Evolutionary conservation across 164 flowering plant species (phyloP), one percentile per base, ranked within the genome.

Genomic region (Stephania japonica): DNA sequence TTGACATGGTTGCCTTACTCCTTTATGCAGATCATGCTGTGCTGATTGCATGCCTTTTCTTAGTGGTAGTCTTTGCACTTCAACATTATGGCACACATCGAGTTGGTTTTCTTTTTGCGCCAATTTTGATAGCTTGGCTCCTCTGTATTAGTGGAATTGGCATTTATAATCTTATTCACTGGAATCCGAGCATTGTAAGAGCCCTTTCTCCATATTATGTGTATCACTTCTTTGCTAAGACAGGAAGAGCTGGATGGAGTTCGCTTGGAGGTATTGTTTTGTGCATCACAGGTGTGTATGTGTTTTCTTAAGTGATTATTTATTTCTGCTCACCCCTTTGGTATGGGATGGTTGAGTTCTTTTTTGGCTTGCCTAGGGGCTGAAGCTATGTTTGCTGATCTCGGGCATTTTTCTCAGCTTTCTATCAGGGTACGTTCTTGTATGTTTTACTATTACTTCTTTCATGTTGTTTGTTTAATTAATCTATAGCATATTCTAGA

Each of bases 331-430:
- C 12, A 70, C 42, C 24, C 38, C 41, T 56, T 53, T 68, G 38
- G 1, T 56, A 11, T n/a, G 26, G 9, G 19, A 72, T 74, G 41
- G 59, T 23, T 67, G 24, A 44, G 27, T 21, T 9, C 7, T 23
- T 62, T 42, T 41, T 68, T 24, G 62, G 42, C 21, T 44, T 64
- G 65, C 32, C 77, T 83, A 91, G 97, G 97, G 68, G 81, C 90
- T 12, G 97, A 91, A 69, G 89, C 93, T 23, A 91, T 91, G 91
- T 91, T 88, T 79, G 91, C 93, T 42, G 91, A 89, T 80, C 83
- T 89, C 64, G 93, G 93, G 23, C 97, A 89, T 79, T 91, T 89
- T 75, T 85, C 91, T 5, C 76, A 76, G 73, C 75, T 70, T 64
- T 84, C 92, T 66, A 78, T 87, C 59, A 83, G 81, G 89, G 95